Evolutionary conservation across 1,139 yeast genomes (phyloP).

Genomic region (Ashbya aceris): DNA sequence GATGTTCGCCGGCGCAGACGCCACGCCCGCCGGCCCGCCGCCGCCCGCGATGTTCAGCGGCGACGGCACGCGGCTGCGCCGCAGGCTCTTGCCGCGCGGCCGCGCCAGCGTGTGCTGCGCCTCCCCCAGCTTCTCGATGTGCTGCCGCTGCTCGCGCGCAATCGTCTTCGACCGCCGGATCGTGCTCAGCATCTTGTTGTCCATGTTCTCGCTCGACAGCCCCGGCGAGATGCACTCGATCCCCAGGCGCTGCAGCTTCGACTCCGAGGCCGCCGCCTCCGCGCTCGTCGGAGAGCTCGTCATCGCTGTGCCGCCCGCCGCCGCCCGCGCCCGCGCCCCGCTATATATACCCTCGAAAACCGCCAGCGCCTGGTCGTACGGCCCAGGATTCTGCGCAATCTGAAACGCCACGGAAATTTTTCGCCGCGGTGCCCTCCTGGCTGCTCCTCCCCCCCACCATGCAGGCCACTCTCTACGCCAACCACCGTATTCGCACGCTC

Average conservation of each 20-base stretch:
- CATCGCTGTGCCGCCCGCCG: slow-evolving; percentile 1
- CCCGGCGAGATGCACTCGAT: slow-evolving; percentile 36
- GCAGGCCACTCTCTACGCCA: slow-evolving; percentile 9
- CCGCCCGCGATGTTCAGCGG: slow-evolving; percentile 13
- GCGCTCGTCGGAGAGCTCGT: slow-evolving; percentile 5
- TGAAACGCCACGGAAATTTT: background rate
- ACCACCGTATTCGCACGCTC: slow-evolving; percentile 38
- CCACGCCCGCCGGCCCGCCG: slow-evolving; percentile 3
- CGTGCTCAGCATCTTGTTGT: slow-evolving; percentile 29
- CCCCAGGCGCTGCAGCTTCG: slow-evolving; percentile 16
- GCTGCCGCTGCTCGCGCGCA: slow-evolving; percentile 31
- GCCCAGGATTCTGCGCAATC: background rate
- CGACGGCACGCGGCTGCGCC: slow-evolving; percentile 15
- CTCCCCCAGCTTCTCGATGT: slow-evolving; percentile 8
- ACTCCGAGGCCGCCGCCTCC: slow-evolving; percentile 2
- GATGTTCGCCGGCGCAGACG: slow-evolving; percentile 16
- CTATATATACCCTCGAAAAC: background rate
- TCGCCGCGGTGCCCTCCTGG: background rate
- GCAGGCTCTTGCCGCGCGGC: slow-evolving; percentile 14
- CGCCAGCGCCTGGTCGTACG: background rate
- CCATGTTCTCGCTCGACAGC: slow-evolving; percentile 28
- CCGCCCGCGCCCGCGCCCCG: background rate
- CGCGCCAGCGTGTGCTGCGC: slow-evolving; percentile 1
- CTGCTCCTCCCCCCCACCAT: background rate
- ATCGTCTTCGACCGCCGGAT: slow-evolving; percentile 28